These are phyloP conservation scores for Pulicaria dysenterica DNA, from an alignment of 129 eudicot species.

Conservation along the genomic window DNA sequence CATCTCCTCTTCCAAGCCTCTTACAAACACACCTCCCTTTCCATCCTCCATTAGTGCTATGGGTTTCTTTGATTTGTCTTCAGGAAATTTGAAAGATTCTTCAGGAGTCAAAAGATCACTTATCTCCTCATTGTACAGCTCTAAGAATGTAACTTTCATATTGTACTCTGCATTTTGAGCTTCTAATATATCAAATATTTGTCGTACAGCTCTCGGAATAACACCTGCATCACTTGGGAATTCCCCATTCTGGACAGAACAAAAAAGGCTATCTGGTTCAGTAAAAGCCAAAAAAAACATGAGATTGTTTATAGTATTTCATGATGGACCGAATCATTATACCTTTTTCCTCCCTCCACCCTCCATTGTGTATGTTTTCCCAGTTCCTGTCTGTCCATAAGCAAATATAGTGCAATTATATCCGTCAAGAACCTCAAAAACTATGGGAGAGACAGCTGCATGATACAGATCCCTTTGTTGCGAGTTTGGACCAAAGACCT, in stretches of 20 bases:
- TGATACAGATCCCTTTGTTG: slow-evolving; percentile 91
- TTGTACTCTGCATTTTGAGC: slow-evolving; percentile 89
- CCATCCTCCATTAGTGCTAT: slow-evolving; percentile 98
- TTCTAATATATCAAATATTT: slow-evolving; percentile 87
- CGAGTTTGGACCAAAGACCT: slow-evolving; percentile 89
- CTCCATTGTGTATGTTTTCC: slow-evolving; percentile 98
- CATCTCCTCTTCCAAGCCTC: slow-evolving; percentile 94
- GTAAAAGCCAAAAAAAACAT: slow-evolving; percentile 9
- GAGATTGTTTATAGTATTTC: neutral
- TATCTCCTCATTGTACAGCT: slow-evolving; percentile 94
- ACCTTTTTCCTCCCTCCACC: slow-evolving; percentile 99
- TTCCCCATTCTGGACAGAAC: slow-evolving; percentile 73
- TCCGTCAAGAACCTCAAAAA: slow-evolving; percentile 92
- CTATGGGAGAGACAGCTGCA: slow-evolving; percentile 85
- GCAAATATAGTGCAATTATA: slow-evolving; percentile 98
- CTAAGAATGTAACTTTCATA: slow-evolving; percentile 92
- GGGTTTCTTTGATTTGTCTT: slow-evolving; percentile 92
- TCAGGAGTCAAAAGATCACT: slow-evolving; percentile 97
- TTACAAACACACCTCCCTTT: slow-evolving; percentile 85
- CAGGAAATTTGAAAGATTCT: slow-evolving; percentile 40
- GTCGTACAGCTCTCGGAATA: slow-evolving; percentile 90
- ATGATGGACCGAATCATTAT: slow-evolving; percentile 10
- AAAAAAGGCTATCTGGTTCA: slow-evolving; percentile 25
- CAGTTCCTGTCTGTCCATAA: slow-evolving; percentile 98
- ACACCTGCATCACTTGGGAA: slow-evolving; percentile 96